Conservation (phyloP, 1,284 basidiomycete genomes). For the Xanthoconium separans region DNA sequence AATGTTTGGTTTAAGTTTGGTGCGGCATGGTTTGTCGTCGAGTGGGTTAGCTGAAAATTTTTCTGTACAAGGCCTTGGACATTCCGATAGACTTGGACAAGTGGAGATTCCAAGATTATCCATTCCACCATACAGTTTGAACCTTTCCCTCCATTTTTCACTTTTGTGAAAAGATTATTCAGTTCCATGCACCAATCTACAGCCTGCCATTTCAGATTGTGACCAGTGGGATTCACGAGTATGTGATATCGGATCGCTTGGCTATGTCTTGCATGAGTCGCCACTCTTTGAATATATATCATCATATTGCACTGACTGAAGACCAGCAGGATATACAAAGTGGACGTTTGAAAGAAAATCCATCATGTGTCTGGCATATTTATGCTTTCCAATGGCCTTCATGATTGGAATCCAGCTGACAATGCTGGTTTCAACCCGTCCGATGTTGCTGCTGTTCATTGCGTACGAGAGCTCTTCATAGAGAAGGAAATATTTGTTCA, state of each 20-base stretch:
- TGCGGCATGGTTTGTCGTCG: neutral
- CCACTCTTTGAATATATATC: too few species aligned
- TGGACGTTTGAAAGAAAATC: neutral
- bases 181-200: constrained; percentile 26
- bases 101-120: constrained; percentile 28
- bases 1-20: constrained; percentile 1
- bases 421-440: neutral
- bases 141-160: constrained; percentile 9
- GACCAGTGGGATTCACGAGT: constrained; percentile 17
- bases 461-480: neutral
- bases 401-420: neutral
- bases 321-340: neutral
- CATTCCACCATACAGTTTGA: constrained; percentile 20
- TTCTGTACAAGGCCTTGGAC: neutral
- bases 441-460: neutral
- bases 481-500: too few species aligned
- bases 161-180: constrained; percentile 23
- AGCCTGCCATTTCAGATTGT: constrained; percentile 6
- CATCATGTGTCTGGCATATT: neutral
- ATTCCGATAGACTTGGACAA: constrained; percentile 25
- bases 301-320: neutral
- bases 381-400: neutral
- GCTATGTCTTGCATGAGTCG: neutral
- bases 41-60: neutral
- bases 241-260: constrained; percentile 15